Percentiles rank a stretch among this genome's conserved stretches.
These are phyloP conservation scores for Nitzschia inconspicua DNA, from an alignment of 108 stramenopile genomes.

Conservation along the genomic window DNA sequence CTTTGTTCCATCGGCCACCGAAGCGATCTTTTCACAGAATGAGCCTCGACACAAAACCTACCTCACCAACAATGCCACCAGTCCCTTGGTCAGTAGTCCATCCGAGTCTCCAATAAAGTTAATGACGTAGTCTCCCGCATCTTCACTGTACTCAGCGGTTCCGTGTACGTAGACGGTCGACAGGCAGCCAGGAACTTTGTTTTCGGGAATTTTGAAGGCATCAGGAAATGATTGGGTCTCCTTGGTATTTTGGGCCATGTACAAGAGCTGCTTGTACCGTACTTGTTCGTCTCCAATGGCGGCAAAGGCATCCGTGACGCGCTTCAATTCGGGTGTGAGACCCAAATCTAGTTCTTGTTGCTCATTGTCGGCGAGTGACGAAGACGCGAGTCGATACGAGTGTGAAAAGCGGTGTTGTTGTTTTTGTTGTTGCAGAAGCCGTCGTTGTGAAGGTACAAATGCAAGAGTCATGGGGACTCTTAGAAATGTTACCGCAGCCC, in stretches of 20 bases:
- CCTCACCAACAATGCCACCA: slow-evolving; percentile 88
- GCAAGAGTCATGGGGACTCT: too few species aligned
- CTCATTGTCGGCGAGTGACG: neutral
- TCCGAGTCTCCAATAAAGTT: slow-evolving; percentile 92
- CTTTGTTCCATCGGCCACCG: too few species aligned
- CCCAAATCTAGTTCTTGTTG: slow-evolving; percentile 29
- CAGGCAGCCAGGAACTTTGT: slow-evolving; percentile 93
- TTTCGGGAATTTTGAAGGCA: slow-evolving; percentile 50
- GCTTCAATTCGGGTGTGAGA: slow-evolving; percentile 74
- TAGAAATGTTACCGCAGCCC: too few species aligned
- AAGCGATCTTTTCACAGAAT: too few species aligned
- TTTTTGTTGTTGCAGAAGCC: too few species aligned
- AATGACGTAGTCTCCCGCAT: slow-evolving; percentile 46
- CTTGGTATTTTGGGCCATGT: slow-evolving; percentile 73
- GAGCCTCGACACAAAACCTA: slow-evolving; percentile 29
- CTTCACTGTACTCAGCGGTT: slow-evolving; percentile 34
- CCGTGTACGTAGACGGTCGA: slow-evolving; percentile 83
- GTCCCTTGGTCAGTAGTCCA: slow-evolving; percentile 92
- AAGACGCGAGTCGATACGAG: neutral
- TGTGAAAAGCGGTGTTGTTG: too few species aligned
- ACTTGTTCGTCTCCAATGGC: slow-evolving; percentile 84
- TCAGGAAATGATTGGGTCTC: slow-evolving; percentile 57
- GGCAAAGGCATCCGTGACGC: slow-evolving; percentile 75
- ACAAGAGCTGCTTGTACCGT: slow-evolving; percentile 94
- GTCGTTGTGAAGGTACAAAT: too few species aligned